Evolutionary conservation across 1,284 basidiomycete species (phyloP), one percentile per base, ranked within the genome.

Genomic region (Phenoliferia sp.): DNA sequence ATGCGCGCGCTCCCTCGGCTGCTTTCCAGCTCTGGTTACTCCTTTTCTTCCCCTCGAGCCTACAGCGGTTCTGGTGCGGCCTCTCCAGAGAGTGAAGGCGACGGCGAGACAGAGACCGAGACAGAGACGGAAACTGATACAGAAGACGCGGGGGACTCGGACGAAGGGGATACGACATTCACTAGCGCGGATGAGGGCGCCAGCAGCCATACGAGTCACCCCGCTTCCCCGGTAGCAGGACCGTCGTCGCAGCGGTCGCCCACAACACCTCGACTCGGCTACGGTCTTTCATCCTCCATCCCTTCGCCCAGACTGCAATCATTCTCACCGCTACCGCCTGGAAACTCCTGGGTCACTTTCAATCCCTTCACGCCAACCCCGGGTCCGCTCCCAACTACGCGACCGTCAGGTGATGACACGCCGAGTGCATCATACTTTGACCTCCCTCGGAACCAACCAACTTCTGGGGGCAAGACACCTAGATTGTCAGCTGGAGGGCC

Each of bases 401-500:
- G 66, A 15, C 6, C 9, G 7, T 39, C 39, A 17, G 64, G 59
- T 28, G 67, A 69, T 22, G 56, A 54, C 28, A 56, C 56, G 9
- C 6, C 48, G 5, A 31, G 55, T 9, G 59, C 62, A 28, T 74
- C 73, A 6, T 75, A 75, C 62, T 75, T 75, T 39, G 74, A 74
- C 56, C 60, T 74, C 19, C 69, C 70, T 7, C 66, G 71, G 1
- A 60, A 64, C 3, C 19, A 56, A 16, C 44, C 64, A 17, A 44
- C 67, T 9, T 32, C 44, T 17, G 19, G 60, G 3, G 31, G 44
- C 7, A 36, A 19, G 29, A 65, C 65, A 31, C 69, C 64, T 7
- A 63, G n/a, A 12, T 44, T 44, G 26, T 5, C 54, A 44, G 56
- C 62, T 3, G 61, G 62, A 50, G 56, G 29, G 1, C 62, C 63